Percentiles rank a stretch among this genome's conserved stretches.
Evolutionary conservation across 345 rosid species (phyloP).

Genomic region (Eucalyptus regnans): DNA sequence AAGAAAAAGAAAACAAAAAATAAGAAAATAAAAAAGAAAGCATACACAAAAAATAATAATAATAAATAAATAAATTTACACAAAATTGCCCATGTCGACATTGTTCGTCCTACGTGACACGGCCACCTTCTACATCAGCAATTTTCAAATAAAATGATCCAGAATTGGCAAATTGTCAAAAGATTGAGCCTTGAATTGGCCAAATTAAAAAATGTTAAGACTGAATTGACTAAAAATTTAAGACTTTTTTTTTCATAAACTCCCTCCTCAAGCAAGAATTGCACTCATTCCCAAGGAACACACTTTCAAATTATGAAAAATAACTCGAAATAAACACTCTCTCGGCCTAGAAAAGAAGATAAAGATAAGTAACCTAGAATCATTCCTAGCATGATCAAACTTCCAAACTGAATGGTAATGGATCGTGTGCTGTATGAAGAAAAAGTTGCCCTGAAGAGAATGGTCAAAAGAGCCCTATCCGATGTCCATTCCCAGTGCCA

Average conservation of each 20-base stretch:
- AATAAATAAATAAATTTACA: too few species aligned
- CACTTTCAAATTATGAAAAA: not conserved
- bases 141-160: not conserved
- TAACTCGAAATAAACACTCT: not conserved
- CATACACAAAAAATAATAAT: not conserved
- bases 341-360: not conserved
- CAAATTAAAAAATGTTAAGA: not conserved
- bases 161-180: not conserved
- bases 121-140: rapidly evolving
- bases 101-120: rapidly evolving
- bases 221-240: rapidly evolving
- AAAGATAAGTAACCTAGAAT: not conserved
- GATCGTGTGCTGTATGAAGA: not conserved
- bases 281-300: not conserved
- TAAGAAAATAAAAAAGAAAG: rapidly evolving
- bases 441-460: not conserved
- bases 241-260: not conserved
- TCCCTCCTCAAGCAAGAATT: not conserved
- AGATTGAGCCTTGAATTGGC: not conserved
- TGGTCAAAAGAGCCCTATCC: not conserved
- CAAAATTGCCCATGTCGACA: rapidly evolving
- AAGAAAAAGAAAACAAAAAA: not conserved
- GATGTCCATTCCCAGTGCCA: not conserved
- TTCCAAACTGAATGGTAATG: not conserved
- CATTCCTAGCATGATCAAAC: not conserved